Evolutionary conservation across 1,139 yeast species (phyloP), one percentile per base, ranked within the genome.

Genomic region (Geotrichum candidum): DNA sequence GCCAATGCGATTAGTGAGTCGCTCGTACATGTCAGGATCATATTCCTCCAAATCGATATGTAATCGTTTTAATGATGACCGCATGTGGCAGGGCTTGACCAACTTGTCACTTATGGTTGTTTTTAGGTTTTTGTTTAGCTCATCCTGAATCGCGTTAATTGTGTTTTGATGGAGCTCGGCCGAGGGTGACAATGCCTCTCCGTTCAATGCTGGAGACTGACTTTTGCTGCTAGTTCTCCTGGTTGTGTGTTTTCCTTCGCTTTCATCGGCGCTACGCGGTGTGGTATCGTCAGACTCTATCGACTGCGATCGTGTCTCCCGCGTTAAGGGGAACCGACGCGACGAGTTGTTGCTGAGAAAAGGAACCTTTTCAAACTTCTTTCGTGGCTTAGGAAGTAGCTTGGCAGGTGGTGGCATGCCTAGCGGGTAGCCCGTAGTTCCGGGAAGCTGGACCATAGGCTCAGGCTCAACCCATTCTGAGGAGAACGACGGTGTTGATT

Each of bases 341-440:
- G 31, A 27, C 31, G 31, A 27, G 7, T 10, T 27, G 13, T 57
- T 59, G 48, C 60, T 67, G 29, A 23, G 53, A 15, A 41, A 48
- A 27, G 56, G 58, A 33, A 33, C 59, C 53, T 54, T 51, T 54
- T 11, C 54, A 52, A n/a, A 51, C 48, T 25, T 59, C 51, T 38
- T 60, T 58, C n/a, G 53, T 68, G 73, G 15, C 66, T 67, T 27
- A 81, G 80, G 84, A 83, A 80, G 45, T 45, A 66, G 45, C 66
- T 81, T 84, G 0, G 77, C 70, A 9, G 82, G 82, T 6, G 96
- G 96, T 3, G 78, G 77, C 3, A 82, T 78, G 65, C 84, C 90
- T 58, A 88, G 73, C 2, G 92, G 87, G 51, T 82, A 77, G 0
- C 96, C 96, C 0, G 91, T 85, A 56, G 82, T 82, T 31, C 78